Conservation (phyloP, 306 rosid genomes). For the Hippophae tibetana region DNA sequence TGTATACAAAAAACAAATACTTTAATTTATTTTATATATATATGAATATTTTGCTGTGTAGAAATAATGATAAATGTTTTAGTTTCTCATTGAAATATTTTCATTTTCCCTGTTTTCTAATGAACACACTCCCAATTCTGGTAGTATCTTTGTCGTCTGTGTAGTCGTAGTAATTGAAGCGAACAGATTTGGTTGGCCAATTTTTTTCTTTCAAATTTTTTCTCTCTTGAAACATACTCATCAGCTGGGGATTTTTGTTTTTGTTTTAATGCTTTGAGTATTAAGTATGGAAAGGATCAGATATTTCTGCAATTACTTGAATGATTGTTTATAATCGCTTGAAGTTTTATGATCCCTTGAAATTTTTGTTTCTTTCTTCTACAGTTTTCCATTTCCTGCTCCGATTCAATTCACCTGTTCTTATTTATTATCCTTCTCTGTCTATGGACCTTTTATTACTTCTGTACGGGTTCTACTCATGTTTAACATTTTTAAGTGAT, state of each 20-base stretch:
- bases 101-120: conserved; percentile 9
- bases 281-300: too few relatives aligned
- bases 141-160: not conserved
- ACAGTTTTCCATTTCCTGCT: not conserved
- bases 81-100: not conserved
- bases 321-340: too few relatives aligned
- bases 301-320: too few relatives aligned
- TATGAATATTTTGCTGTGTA: not conserved
- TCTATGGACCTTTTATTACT: too few relatives aligned
- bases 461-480: too few relatives aligned
- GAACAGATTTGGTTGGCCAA: not conserved
- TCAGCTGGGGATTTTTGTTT: not conserved
- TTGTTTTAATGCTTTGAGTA: too few relatives aligned
- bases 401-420: not conserved
- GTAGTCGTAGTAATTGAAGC: not conserved
- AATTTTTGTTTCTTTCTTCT: not conserved
- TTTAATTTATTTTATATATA: not conserved
- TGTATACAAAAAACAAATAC: too few relatives aligned
- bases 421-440: too few relatives aligned
- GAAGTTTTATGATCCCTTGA: not conserved
- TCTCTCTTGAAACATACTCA: not conserved
- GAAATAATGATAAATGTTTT: not conserved
- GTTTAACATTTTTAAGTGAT: too few relatives aligned
- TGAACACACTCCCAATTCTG: not conserved
- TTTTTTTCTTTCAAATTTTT: not conserved